phyloP scores from a whole-genome alignment of 2,329 filamentous ascomycete genomes.

The Pyrenochaeta sp. region DNA sequence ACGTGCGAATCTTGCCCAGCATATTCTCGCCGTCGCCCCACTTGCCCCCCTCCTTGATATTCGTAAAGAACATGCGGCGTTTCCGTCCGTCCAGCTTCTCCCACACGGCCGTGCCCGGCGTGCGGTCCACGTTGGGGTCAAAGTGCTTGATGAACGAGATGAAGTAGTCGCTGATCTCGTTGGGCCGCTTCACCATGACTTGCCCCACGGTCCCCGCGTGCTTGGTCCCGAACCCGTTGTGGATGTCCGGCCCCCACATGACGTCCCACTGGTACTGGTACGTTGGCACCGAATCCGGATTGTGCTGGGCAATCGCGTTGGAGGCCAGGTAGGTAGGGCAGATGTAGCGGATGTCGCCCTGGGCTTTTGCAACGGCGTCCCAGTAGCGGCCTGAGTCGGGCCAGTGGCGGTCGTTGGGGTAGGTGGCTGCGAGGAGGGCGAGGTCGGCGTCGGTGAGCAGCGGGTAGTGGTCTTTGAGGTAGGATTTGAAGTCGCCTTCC shows the following conservation, averaged over 20 bases:
- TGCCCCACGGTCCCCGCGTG: constrained; percentile 43
- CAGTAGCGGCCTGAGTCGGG: constrained; percentile 41
- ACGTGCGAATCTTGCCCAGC: constrained; percentile 29
- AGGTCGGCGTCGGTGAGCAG: constrained; percentile 62
- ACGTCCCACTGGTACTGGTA: constrained; percentile 47
- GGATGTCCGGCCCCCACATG: constrained; percentile 37
- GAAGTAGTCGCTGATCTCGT: constrained; percentile 42
- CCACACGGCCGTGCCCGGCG: constrained; percentile 27
- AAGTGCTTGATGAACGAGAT: constrained; percentile 43
- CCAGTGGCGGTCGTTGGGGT: constrained; percentile 45
- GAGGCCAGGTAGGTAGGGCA: constrained; percentile 42
- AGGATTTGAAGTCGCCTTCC: constrained; percentile 46
- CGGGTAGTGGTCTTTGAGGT: constrained; percentile 51
- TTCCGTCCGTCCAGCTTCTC: constrained; percentile 28
- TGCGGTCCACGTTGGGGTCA: constrained; percentile 36
- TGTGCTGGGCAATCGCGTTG: constrained; percentile 40
- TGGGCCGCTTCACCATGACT: constrained; percentile 38
- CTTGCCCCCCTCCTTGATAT: constrained; percentile 34
- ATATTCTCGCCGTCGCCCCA: constrained; percentile 28
- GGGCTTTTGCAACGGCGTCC: constrained; percentile 43
- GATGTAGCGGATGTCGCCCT: constrained; percentile 45
- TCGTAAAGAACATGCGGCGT: constrained; percentile 38
- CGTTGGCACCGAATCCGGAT: constrained; percentile 31
- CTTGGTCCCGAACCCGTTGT: constrained; percentile 43
- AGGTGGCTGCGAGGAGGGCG: constrained; percentile 29